phyloP scores from a whole-genome alignment of 768 basidiomycete genomes.

The Rhodotorula diobovata region DNA sequence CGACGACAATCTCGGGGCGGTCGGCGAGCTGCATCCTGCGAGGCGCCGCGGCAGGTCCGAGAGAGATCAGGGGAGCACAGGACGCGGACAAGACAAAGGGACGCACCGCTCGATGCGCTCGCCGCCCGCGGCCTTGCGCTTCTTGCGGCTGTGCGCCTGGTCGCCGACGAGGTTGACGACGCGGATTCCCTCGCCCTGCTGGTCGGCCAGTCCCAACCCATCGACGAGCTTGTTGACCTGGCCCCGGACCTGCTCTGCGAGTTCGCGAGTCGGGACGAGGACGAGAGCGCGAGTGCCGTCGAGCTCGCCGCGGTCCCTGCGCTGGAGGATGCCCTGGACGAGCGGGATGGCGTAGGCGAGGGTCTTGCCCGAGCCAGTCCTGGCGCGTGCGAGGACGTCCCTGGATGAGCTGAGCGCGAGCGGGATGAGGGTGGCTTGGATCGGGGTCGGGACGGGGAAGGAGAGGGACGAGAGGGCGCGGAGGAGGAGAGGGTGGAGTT shows the following conservation, averaged over 20 bases:
- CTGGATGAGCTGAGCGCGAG: slow-evolving; percentile 73
- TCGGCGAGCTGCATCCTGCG: slow-evolving; percentile 59
- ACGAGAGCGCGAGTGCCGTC: slow-evolving; percentile 58
- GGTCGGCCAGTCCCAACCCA: slow-evolving; percentile 56
- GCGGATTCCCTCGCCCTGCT: slow-evolving; percentile 60
- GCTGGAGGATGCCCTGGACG: slow-evolving; percentile 72
- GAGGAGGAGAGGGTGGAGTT: slow-evolving; percentile 53
- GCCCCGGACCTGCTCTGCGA: slow-evolving; percentile 79
- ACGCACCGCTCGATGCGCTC: slow-evolving; percentile 47
- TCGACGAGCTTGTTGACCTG: slow-evolving; percentile 61
- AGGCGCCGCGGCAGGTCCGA: not conserved
- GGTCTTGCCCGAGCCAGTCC: slow-evolving; percentile 96
- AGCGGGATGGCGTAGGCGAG: slow-evolving; percentile 90
- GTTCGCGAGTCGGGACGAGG: slow-evolving; percentile 73
- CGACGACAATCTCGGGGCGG: slow-evolving; percentile 71
- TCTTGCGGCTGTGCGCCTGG: slow-evolving; percentile 23
- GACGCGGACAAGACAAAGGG: not conserved
- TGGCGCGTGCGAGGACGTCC: slow-evolving; percentile 88
- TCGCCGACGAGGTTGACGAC: slow-evolving; percentile 67
- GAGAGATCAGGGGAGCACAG: not conserved
- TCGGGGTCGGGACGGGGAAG: slow-evolving; percentile 83
- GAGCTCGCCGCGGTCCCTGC: slow-evolving; percentile 20
- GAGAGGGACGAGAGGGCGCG: slow-evolving; percentile 83
- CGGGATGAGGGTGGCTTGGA: slow-evolving; percentile 88
- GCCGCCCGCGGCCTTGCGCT: slow-evolving; percentile 35